phyloP scores from a whole-genome alignment of 202 grass and related monocot species.

The Brachypodium distachyon region DNA sequence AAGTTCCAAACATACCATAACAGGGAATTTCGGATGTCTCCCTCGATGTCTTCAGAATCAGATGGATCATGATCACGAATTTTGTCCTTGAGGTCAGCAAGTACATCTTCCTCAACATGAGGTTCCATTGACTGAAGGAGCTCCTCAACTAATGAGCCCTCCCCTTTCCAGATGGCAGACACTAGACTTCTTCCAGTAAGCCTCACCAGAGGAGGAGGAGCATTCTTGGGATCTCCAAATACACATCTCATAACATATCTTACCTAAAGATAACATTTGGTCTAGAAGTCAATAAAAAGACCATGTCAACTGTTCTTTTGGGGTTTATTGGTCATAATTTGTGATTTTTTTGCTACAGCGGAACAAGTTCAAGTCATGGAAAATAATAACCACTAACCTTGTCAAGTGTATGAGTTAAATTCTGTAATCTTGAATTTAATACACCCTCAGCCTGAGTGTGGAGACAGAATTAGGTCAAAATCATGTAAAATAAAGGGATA shows the following conservation, averaged over 20 bases:
- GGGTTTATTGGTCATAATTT: background rate
- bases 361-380: slow-evolving; percentile 13
- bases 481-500: slow-evolving; percentile 7
- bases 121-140: slow-evolving; percentile 80
- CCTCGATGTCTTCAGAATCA: slow-evolving; percentile 52
- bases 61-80: slow-evolving; percentile 69
- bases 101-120: slow-evolving; percentile 69
- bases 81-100: slow-evolving; percentile 73
- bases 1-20: slow-evolving; percentile 60
- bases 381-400: slow-evolving; percentile 50
- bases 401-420: slow-evolving; percentile 89
- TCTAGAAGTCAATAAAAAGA: slow-evolving; percentile 18
- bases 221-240: slow-evolving; percentile 81
- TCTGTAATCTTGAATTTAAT: slow-evolving; percentile 92
- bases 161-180: slow-evolving; percentile 84
- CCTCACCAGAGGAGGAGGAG: slow-evolving; percentile 82
- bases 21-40: slow-evolving; percentile 60
- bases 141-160: slow-evolving; percentile 69
- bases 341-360: background rate
- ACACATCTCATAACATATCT: slow-evolving; percentile 81
- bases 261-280: slow-evolving; percentile 49
- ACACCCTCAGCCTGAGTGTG: slow-evolving; percentile 78
- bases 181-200: slow-evolving; percentile 61
- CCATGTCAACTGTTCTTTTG: background rate
- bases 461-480: slow-evolving; percentile 7